Evolutionary conservation across 768 basidiomycete species (phyloP), one percentile per base, ranked within the genome.

Genomic region (Terana coerulea): DNA sequence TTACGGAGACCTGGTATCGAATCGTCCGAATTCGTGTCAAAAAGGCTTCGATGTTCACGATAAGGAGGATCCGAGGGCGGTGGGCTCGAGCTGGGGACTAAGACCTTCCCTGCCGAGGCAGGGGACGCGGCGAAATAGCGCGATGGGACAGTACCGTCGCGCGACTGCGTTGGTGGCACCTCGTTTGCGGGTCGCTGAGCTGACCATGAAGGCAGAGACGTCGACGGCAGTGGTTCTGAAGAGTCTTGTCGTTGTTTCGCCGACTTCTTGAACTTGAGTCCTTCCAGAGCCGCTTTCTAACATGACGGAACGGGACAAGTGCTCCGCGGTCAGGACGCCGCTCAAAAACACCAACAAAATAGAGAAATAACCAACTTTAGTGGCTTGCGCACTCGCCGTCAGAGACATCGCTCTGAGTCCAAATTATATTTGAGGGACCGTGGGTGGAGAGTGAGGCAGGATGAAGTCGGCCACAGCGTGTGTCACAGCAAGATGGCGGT

Each of bases 81-180:
- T 28, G 88, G 86, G 56, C 86, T 90, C 48, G 90, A 91, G 69
- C 75, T 85, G 42, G 88, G 88, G 21, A 88, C 88, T 48, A 91
- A 81, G 45, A 91, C 68, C 49, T 70, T 79, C 63, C 79, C 80
- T 37, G 73, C 69, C 25, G 77, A 64, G 9, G 77, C 70, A 7
- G 81, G 69, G 61, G 65, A 66, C 35, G 61, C 75, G 60, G 72
- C 76, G 77, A 77, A 81, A 65, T 62, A 87, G 53, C 79, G 81
- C 51, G 84, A 81, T 67, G 77, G 62, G 33, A 80, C 67, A n/a
- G 84, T 86, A 37, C 78, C 86, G 73, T 91, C 88, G 60, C 88
- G 79, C 53, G 86, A 87, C 72, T 91, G 88, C 31, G 77, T 40
- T 7, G 84, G 84, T 52, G 76, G 81, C 12, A 58, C 52, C 31